Evolutionary conservation across 495 filamentous ascomycete species (phyloP), one percentile per base, ranked within the genome.

Genomic region (Penicillium ochrochloron): DNA sequence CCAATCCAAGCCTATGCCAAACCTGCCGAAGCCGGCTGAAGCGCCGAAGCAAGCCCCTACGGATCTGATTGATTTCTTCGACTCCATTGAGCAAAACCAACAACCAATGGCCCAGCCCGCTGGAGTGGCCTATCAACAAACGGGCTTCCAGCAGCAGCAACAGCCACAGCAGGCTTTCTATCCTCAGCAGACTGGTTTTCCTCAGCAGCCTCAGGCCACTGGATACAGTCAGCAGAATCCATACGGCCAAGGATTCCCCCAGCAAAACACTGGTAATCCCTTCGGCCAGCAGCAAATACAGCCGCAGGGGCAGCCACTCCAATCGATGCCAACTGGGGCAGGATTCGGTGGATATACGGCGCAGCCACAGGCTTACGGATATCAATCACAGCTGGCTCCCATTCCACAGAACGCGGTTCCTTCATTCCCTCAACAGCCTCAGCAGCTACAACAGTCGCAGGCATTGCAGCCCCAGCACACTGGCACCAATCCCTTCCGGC

Each of bases 31-130:
- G 52, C 63, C 57, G 29, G 51, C 66, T 11, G 65, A 70, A 63
- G 68, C 73, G 66, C 71, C 76, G 62, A 78, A 83, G 25, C 89
- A 88, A 60, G 86, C 87, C 4, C 89, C 90, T 0, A 83, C 89
- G 53, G 92, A 98, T 78, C 80, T 99, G 57, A 99, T 99, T 69
- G 95, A 99, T 74, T 97, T 99, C 75, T 99, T 99, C 72, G 95
- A 95, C 63, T 94, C 94, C 2, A 98, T 99, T 70, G 93, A 98
- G 69, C 89, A 91, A 69, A 94, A 94, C 64, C 92, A 94, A 75
- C 92, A 93, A 62, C 83, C 84, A 2, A 86, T 91, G 75, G 76
- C 67, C 23, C 76, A 79, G 57, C 66, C 74, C 56, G 66, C 68
- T 34, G 73, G 81, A 59, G 64, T 72, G 66, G 76, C 79, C 42